Evolutionary conservation across 23 red algal species (phyloP).

Genomic region (Gracilaria caudata): DNA sequence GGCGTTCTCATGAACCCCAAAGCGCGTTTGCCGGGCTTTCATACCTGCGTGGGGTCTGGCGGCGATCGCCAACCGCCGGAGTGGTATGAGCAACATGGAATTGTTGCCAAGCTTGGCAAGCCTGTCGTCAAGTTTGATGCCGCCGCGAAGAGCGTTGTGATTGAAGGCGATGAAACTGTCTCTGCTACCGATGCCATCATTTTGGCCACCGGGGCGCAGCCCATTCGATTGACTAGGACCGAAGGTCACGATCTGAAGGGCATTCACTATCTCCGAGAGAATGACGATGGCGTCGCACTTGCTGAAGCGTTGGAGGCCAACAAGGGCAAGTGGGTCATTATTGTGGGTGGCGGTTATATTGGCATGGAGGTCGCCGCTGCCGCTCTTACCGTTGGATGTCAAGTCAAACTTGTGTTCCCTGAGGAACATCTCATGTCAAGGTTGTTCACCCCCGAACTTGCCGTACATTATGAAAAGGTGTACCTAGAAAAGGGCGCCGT

Average conservation of each 20-base stretch:
- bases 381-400: constrained; percentile 64
- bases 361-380: constrained; percentile 98
- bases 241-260: constrained; percentile 81
- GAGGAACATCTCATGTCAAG: constrained; percentile 94
- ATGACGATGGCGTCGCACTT: constrained; percentile 78
- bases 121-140: constrained; percentile 73
- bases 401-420: constrained; percentile 92
- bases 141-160: constrained; percentile 44
- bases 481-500: constrained; percentile 80
- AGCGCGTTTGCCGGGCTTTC: constrained; percentile 91
- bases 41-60: constrained; percentile 96
- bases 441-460: constrained; percentile 92
- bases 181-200: constrained; percentile 71
- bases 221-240: constrained; percentile 72
- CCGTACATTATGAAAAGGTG: constrained; percentile 84
- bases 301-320: constrained; percentile 77
- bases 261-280: constrained; percentile 87
- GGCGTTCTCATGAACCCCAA: constrained; percentile 83
- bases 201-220: constrained; percentile 74
- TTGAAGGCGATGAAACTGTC: constrained; percentile 54
- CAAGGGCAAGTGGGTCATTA: constrained; percentile 79
- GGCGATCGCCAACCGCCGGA: constrained; percentile 87
- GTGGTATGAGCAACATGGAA: constrained; percentile 87
- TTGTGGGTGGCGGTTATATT: constrained; percentile 98
- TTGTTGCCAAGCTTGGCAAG: constrained; percentile 76